Percentiles rank a stretch among this genome's conserved stretches.
Evolutionary conservation across 805 yeast genomes (phyloP).

Genomic region (Yamadazyma sp.): DNA sequence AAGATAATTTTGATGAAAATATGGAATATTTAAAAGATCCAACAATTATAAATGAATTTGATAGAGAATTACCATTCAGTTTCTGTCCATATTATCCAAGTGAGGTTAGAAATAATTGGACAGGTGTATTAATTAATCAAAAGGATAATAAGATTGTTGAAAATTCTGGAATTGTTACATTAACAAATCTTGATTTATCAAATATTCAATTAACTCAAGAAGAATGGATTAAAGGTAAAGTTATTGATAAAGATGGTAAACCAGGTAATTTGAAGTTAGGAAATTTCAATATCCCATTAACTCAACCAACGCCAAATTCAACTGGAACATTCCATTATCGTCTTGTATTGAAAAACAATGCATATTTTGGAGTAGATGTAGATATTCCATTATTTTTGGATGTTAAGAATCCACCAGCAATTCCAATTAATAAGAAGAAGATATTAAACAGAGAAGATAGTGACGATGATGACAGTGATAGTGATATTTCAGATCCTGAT

Average conservation of each 20-base stretch:
- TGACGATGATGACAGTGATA: constrained; percentile 34
- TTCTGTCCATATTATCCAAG: constrained; percentile 77
- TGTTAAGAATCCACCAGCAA: constrained; percentile 49
- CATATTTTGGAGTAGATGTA: constrained; percentile 80
- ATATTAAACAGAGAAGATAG: constrained; percentile 28
- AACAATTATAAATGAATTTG: constrained; percentile 56
- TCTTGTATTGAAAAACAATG: constrained; percentile 64
- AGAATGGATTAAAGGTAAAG: constrained; percentile 45
- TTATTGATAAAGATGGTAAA: constrained; percentile 1
- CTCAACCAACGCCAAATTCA: constrained; percentile 74
- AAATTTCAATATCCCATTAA: constrained; percentile 71
- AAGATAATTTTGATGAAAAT: constrained; percentile 59
- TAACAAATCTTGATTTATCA: constrained; percentile 50
- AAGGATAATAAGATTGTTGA: constrained; percentile 80
- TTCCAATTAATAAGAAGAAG: constrained; percentile 15
- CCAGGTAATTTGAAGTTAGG: constrained; percentile 48
- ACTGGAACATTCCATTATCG: constrained; percentile 67
- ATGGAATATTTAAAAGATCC: constrained; percentile 74
- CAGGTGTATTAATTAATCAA: constrained; percentile 65
- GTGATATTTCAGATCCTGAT: constrained; percentile 63
- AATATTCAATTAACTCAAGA: constrained; percentile 55
- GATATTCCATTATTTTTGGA: constrained; percentile 67
- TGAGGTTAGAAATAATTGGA: constrained; percentile 51
- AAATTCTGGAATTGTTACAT: constrained; percentile 45
- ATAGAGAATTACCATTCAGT: constrained; percentile 66